Conservation (phyloP, 2,329 filamentous ascomycete species). For the Didymella segeticola region DNA sequence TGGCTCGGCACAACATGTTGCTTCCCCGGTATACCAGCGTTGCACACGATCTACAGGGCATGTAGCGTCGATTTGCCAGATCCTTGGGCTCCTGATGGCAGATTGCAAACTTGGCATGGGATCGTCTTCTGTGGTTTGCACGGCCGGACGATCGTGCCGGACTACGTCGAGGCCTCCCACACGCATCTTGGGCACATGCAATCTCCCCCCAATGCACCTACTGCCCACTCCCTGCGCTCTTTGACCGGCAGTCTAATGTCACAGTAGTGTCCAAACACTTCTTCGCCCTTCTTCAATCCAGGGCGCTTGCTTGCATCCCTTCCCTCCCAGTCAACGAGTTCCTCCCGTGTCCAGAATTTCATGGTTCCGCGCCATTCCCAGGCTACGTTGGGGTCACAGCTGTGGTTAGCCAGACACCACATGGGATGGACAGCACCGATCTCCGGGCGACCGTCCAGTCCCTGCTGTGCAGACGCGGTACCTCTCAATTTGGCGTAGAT, state of each 20-base stretch:
- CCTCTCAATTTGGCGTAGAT: conserved; percentile 89
- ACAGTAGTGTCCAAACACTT: conserved; percentile 94
- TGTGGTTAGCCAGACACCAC: conserved; percentile 97
- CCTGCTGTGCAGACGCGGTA: conserved; percentile 81
- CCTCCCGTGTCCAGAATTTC: conserved; percentile 69
- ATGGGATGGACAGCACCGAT: conserved; percentile 92
- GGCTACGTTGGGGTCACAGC: conserved; percentile 90
- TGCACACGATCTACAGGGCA: conserved; percentile 7
- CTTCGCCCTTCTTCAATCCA: conserved; percentile 78
- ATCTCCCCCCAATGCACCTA: conserved; percentile 83
- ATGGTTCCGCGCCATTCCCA: conserved; percentile 93
- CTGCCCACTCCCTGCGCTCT: conserved; percentile 86
- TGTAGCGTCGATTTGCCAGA: conserved; percentile 5
- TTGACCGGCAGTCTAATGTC: conserved; percentile 80
- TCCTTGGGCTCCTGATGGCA: background rate
- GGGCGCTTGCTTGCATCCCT: conserved; percentile 47
- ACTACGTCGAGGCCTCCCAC: conserved; percentile 60
- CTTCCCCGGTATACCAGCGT: conserved; percentile 12
- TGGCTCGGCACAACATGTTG: background rate
- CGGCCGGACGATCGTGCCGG: background rate
- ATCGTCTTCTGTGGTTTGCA: background rate
- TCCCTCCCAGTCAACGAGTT: conserved; percentile 60
- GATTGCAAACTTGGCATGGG: background rate
- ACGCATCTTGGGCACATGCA: conserved; percentile 87
- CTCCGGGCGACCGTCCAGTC: conserved; percentile 80